Percentiles rank a stretch among this genome's conserved stretches.
phyloP scores from a whole-genome alignment of 345 rosid genomes.

The Corchorus capsularis region DNA sequence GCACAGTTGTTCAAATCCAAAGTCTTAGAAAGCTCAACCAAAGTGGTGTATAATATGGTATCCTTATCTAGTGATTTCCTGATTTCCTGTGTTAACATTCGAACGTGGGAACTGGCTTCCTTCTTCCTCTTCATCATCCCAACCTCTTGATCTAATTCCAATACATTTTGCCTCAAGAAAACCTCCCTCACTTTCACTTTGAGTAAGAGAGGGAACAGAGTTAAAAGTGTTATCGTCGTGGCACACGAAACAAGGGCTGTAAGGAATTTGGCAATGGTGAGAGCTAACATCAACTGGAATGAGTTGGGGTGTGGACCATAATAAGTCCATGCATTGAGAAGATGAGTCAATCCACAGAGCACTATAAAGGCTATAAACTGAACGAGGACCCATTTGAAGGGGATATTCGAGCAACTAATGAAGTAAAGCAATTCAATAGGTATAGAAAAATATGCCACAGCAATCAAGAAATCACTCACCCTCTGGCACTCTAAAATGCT shows the following conservation, averaged over 20 bases:
- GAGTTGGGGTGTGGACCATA: constrained; percentile 70
- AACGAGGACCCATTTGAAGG: constrained; percentile 96
- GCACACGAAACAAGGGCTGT: constrained; percentile 94
- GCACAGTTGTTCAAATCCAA: constrained; percentile 82
- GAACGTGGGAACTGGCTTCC: constrained; percentile 85
- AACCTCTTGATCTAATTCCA: constrained; percentile 88
- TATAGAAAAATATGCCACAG: constrained; percentile 89
- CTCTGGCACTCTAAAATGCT: constrained; percentile 78
- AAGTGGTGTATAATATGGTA: constrained; percentile 74
- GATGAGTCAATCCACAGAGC: constrained; percentile 91
- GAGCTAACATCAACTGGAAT: constrained; percentile 75
- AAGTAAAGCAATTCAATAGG: constrained; percentile 94
- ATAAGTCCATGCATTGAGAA: constrained; percentile 86
- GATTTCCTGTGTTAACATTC: constrained; percentile 85
- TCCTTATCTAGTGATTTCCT: constrained; percentile 91
- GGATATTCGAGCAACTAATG: constrained; percentile 82
- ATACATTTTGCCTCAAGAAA: constrained; percentile 80
- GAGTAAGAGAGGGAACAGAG: constrained; percentile 83
- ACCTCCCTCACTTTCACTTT: constrained; percentile 92
- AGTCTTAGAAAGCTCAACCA: constrained; percentile 90
- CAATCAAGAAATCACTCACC: constrained; percentile 91
- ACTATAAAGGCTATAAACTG: constrained; percentile 89
- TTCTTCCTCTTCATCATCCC: constrained; percentile 87
- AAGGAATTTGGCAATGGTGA: constrained; percentile 73
- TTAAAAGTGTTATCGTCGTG: constrained; percentile 81